Evolutionary conservation across 371 early-diverging fungal species (phyloP).

Genomic region (Polyrhizophydium stewartii): DNA sequence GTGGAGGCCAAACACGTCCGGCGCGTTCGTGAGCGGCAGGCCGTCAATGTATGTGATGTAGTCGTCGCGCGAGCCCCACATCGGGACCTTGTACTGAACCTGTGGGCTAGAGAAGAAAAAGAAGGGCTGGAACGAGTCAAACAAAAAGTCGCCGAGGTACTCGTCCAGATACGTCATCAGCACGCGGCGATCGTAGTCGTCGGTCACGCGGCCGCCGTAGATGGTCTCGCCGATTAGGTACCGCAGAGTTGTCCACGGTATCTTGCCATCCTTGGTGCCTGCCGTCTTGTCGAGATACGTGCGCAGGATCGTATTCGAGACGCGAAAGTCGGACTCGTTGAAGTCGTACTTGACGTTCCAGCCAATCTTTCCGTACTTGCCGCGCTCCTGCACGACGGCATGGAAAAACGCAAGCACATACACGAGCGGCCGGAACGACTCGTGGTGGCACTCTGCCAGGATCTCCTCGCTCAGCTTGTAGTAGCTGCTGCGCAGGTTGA

Average conservation of each 20-base stretch:
- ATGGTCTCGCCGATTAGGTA: constrained; percentile 60
- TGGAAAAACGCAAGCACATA: constrained; percentile 58
- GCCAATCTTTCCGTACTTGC: constrained; percentile 59
- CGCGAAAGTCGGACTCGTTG: constrained; percentile 59
- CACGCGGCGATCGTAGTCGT: constrained; percentile 58
- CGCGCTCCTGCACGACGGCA: constrained; percentile 60
- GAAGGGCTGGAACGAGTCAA: constrained; percentile 58
- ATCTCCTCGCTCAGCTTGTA: constrained; percentile 47
- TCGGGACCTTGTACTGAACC: constrained; percentile 48
- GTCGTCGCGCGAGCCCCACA: constrained; percentile 35
- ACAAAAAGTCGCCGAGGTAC: constrained; percentile 57
- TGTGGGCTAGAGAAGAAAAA: constrained; percentile 40
- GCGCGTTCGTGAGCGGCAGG: constrained; percentile 53
- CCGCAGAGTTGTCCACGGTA: constrained; percentile 57
- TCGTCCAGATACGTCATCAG: constrained; percentile 57
- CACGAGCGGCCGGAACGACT: constrained; percentile 46
- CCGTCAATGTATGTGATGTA: constrained; percentile 49
- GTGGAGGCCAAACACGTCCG: constrained; percentile 60
- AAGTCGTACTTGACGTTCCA: constrained; percentile 61
- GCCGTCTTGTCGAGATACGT: constrained; percentile 54
- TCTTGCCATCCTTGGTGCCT: constrained; percentile 34
- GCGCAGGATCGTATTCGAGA: constrained; percentile 42
- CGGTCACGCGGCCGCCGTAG: constrained; percentile 61
- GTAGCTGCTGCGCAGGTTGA: constrained; percentile 52
- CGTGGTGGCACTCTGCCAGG: constrained; percentile 45